Percentiles rank a stretch among this genome's conserved stretches.
These are phyloP conservation scores for Debaryomycetaceae sp. DNA, from an alignment of 1,139 yeast genomes.

Conservation along the genomic window DNA sequence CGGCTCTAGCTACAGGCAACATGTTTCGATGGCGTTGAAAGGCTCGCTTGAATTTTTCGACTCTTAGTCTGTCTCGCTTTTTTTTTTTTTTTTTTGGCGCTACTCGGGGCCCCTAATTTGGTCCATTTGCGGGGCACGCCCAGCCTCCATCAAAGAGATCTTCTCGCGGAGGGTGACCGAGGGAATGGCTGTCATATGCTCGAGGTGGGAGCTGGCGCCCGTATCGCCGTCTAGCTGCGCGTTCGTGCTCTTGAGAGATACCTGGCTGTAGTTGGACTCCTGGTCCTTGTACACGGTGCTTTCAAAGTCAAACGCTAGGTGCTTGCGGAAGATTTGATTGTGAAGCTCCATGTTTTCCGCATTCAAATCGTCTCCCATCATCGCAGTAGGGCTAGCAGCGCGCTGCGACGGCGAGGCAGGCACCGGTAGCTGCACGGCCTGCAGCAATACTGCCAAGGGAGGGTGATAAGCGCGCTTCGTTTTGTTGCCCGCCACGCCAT, in stretches of 20 bases:
- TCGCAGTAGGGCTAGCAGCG: constrained; percentile 1
- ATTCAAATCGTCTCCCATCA: constrained; percentile 9
- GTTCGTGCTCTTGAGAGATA: constrained; percentile 26
- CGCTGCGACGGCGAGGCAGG: not conserved
- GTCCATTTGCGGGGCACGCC: not conserved
- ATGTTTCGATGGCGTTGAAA: too few species aligned
- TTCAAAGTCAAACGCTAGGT: not conserved
- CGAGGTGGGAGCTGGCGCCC: constrained; percentile 11
- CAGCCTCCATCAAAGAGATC: constrained; percentile 22
- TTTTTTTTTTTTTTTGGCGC: constrained; percentile 1
- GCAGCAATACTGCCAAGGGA: too few species aligned
- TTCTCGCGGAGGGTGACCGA: constrained; percentile 29
- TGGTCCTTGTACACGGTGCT: constrained; percentile 3
- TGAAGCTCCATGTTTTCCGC: constrained; percentile 9
- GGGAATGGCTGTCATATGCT: constrained; percentile 13
- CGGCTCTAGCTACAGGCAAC: too few species aligned
- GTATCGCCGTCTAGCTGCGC: constrained; percentile 29
- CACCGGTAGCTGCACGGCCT: constrained; percentile 1
- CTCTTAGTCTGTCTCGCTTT: constrained; percentile 1
- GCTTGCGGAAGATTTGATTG: constrained; percentile 6
- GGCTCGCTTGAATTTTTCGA: constrained; percentile 11
- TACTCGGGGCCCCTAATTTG: constrained; percentile 1
- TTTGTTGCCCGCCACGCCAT: constrained; percentile 63
- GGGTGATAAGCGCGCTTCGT: too few species aligned
- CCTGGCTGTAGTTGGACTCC: constrained; percentile 14